Conservation (phyloP, 2,329 filamentous ascomycete species). For the Beauveria sp. region DNA sequence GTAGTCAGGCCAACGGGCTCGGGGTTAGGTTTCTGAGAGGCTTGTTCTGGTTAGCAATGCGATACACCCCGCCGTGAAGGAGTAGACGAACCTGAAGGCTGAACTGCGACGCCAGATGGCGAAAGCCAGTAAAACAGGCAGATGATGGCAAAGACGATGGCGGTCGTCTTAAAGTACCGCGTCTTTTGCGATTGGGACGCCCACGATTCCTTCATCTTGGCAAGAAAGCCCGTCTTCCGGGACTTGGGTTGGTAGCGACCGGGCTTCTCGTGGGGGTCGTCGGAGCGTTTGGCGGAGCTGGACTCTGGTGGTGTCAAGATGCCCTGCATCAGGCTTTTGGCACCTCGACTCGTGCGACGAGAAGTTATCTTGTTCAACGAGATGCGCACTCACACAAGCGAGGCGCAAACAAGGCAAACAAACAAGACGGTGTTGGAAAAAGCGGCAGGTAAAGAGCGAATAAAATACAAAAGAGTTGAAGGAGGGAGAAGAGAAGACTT, state of each 20-base stretch:
- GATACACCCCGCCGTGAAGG: neutral
- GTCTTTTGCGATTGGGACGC: conserved; percentile 58
- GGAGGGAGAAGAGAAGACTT: neutral
- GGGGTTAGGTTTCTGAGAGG: conserved; percentile 6
- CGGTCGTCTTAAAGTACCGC: conserved; percentile 58
- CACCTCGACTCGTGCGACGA: conserved; percentile 10
- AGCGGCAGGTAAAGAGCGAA: neutral
- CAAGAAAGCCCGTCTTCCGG: conserved; percentile 40
- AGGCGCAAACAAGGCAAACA: conserved; percentile 10
- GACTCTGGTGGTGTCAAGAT: conserved; percentile 8
- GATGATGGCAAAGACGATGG: conserved; percentile 52
- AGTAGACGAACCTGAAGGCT: neutral
- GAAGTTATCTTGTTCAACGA: conserved; percentile 10
- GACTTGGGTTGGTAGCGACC: conserved; percentile 48
- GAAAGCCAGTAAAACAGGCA: conserved; percentile 58
- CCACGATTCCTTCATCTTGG: conserved; percentile 49
- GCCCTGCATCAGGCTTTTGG: conserved; percentile 10
- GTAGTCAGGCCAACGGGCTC: conserved; percentile 10
- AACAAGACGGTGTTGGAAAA: conserved; percentile 1
- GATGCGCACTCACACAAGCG: conserved; percentile 12
- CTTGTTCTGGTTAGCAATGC: neutral
- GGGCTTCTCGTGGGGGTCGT: conserved; percentile 59
- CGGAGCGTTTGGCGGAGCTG: conserved; percentile 35
- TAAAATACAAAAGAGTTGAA: neutral
- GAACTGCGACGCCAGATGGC: conserved; percentile 48